Conservation (phyloP, 2,329 filamentous ascomycete species). For the Botrytis sinoallii region DNA sequence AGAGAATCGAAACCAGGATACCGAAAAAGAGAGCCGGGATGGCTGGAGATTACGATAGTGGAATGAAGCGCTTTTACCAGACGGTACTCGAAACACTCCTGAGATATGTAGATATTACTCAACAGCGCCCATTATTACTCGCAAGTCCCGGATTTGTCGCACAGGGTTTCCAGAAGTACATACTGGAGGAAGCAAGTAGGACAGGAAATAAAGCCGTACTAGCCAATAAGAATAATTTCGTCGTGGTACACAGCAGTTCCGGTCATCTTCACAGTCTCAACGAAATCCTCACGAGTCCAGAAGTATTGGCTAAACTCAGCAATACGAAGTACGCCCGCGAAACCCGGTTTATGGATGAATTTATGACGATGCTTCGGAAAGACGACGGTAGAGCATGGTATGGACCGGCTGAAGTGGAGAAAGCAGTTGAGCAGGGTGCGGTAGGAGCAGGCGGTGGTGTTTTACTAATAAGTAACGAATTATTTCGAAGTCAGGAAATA, state of each 20-base stretch:
- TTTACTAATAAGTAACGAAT: constrained; percentile 78
- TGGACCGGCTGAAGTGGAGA: constrained; percentile 76
- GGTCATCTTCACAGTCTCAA: constrained; percentile 84
- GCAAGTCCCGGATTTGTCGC: constrained; percentile 90
- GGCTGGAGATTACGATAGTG: constrained; percentile 63
- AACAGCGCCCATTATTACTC: constrained; percentile 71
- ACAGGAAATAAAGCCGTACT: constrained; percentile 67
- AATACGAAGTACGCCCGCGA: constrained; percentile 88
- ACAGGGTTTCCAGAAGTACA: constrained; percentile 72
- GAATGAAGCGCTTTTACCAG: constrained; percentile 74
- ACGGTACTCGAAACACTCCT: constrained; percentile 72
- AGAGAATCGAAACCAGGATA: constrained; percentile 63
- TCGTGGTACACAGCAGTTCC: constrained; percentile 78
- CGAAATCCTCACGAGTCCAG: constrained; percentile 78
- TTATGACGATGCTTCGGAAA: constrained; percentile 71
- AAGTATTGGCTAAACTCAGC: constrained; percentile 72
- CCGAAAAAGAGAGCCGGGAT: constrained; percentile 64
- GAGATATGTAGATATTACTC: constrained; percentile 71
- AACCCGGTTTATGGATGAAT: constrained; percentile 78
- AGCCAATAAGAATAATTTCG: constrained; percentile 58
- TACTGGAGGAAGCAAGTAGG: constrained; percentile 58
- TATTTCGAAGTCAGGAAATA: constrained; percentile 83
- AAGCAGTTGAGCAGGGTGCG: constrained; percentile 80
- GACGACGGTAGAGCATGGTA: constrained; percentile 93
- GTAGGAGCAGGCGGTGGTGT: constrained; percentile 84